Evolutionary conservation across 2,329 filamentous ascomycete genomes (phyloP).

Genomic region (Aquanectria penicillioides): DNA sequence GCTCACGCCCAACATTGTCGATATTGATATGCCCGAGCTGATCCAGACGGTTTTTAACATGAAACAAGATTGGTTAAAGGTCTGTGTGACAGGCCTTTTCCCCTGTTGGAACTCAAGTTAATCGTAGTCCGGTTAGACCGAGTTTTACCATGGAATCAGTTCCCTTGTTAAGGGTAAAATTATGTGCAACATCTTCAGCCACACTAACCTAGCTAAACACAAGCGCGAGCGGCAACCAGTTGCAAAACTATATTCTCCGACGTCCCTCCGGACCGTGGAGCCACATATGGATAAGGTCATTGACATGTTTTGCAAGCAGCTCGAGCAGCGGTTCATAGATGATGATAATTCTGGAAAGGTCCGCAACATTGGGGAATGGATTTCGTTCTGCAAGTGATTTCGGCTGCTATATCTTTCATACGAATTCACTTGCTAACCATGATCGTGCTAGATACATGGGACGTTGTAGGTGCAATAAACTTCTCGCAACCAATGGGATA

Average conservation of each 20-base stretch:
- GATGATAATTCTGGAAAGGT: conserved; percentile 34
- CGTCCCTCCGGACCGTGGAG: conserved; percentile 34
- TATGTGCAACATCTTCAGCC: conserved; percentile 39
- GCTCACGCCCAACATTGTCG: conserved; percentile 51
- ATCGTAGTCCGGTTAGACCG: conserved; percentile 26
- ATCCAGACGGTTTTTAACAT: conserved; percentile 49
- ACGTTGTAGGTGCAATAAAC: conserved; percentile 54
- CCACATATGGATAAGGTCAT: conserved; percentile 45
- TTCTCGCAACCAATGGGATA: conserved; percentile 55
- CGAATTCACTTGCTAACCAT: neutral
- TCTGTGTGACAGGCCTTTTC: conserved; percentile 6
- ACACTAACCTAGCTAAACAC: conserved; percentile 37
- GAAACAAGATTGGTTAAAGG: conserved; percentile 47
- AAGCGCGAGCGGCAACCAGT: conserved; percentile 37
- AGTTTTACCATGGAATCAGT: conserved; percentile 40
- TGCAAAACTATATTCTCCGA: conserved; percentile 40
- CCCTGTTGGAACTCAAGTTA: neutral
- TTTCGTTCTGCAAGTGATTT: conserved; percentile 48
- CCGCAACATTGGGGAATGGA: conserved; percentile 53
- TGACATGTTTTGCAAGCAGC: conserved; percentile 40
- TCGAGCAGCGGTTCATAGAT: conserved; percentile 47
- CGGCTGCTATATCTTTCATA: neutral
- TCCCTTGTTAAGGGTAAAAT: conserved; percentile 40
- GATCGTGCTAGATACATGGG: conserved; percentile 44
- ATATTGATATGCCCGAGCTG: conserved; percentile 50